A percentile compares a stretch with the other conserved stretches of the same genome.
Conservation (phyloP, 345 rosid genomes). For the Rhodamnia argentea region DNA sequence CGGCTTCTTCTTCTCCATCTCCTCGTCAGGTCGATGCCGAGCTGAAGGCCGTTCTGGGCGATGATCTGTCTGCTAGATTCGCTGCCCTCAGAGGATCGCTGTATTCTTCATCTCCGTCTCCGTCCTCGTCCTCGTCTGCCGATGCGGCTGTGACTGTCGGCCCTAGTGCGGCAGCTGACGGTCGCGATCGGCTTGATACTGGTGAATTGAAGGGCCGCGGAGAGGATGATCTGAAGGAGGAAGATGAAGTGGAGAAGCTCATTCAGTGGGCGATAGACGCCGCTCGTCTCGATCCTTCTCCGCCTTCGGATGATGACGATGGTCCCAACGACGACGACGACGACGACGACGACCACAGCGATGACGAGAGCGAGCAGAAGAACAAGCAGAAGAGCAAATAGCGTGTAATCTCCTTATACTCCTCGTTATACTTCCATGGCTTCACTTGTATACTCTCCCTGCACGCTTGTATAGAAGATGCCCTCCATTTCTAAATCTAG, state of each 20-base stretch:
- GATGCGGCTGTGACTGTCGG: neutral
- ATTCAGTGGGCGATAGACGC: conserved; percentile 82
- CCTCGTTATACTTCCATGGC: neutral
- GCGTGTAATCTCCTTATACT: neutral
- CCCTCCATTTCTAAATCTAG: neutral
- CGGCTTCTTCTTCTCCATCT: neutral
- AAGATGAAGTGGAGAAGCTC: conserved; percentile 68
- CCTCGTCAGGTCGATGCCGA: conserved; percentile 1
- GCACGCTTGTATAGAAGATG: neutral
- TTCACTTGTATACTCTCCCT: neutral
- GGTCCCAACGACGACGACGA: conserved; percentile 6
- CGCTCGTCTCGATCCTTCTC: conserved; percentile 78
- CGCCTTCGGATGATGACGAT: conserved; percentile 48
- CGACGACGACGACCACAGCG: conserved; percentile 1
- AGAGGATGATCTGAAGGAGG: conserved; percentile 24
- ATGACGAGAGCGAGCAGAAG: neutral
- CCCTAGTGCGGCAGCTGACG: neutral
- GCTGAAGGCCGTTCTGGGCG: conserved; percentile 16
- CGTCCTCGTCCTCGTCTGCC: neutral
- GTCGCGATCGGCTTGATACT: neutral
- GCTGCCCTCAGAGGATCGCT: conserved; percentile 52
- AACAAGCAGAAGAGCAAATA: neutral
- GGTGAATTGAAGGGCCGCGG: neutral
- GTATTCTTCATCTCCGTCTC: neutral
- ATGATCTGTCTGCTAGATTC: conserved; percentile 56